Base-by-base conservation (phyloP, 306 rosid genomes). In the Cucumis hystrix region DNA sequence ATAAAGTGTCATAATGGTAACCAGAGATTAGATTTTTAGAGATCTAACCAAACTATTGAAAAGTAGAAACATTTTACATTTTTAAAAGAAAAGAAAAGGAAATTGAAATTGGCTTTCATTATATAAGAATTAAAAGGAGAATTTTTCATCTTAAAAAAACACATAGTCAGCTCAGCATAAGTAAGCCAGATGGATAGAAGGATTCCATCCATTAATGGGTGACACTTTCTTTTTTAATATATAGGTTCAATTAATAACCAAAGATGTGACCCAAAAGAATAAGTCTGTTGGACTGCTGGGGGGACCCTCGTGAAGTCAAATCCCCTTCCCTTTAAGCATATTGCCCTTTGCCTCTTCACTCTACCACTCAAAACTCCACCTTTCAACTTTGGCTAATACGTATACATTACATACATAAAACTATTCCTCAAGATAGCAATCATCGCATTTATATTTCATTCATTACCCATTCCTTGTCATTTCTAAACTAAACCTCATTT, bases 351-450 rank as follows among this genome's bases (percentile, higher is more conserved):
- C 35, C 55, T 43, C 73, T 67, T 9, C 74, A 20, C 33, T 68
- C n/a, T 68, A 15, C 74, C 74, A 68, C 72, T 65, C 72, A 65
- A 65, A 35, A 65, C 72, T 65, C 72, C 72, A 39, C 72, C 72
- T 37, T 65, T 65, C 33, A 63, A 23, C 25, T 23, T 23, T 23
- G 25, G 25, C 25, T 23, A 23, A 23, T 23, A 23, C 25, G 25
- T 23, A 23, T 23, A 23, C 1, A 23, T 23, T 23, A 23, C 25
- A 23, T 23, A 23, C 1, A 28, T 28, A 28, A 28, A 28, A 49
- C 69, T 63, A 33, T 33, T 1, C 45, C 69, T 63, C 45, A 63
- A 7, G 73, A 39, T 66, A 66, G 73, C 52, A 39, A 66, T 28
- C 73, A 39, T 66, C 73, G 15, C 73, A 66, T 66, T 66, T 18